A percentile compares a stretch with the other conserved stretches of the same genome.
Evolutionary conservation across 257 asterid species (phyloP).

Genomic region (Solanum boliviense): DNA sequence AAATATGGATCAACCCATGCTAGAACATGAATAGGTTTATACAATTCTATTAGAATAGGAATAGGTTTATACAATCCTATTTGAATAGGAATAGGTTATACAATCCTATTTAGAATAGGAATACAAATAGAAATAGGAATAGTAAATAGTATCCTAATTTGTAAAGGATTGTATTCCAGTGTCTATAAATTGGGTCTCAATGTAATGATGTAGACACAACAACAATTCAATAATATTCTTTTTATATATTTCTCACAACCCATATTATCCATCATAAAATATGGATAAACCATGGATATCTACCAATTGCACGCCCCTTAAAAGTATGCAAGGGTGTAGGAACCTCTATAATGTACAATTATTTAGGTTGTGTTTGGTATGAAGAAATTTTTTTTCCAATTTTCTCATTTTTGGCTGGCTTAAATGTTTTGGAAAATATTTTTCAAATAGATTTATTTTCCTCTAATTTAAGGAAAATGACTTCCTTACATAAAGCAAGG

Average conservation of each 20-base stretch:
- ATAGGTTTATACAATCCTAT: not conserved
- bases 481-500: not conserved
- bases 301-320: not conserved
- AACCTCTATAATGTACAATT: not conserved
- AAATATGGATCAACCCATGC: not conserved
- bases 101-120: not conserved
- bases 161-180: not conserved
- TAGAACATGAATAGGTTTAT: not conserved
- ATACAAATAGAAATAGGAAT: not conserved
- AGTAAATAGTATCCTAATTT: not conserved
- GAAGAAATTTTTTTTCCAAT: not conserved
- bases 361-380: not conserved
- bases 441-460: not conserved
- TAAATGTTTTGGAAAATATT: not conserved
- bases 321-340: not conserved
- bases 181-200: not conserved
- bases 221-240: not conserved
- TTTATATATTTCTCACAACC: not conserved
- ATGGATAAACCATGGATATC: not conserved
- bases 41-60: not conserved
- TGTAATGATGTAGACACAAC: not conserved
- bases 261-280: not conserved
- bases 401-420: not conserved
- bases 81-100: not conserved
- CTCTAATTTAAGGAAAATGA: not conserved